Evolutionary conservation across 23 red algal genomes (phyloP), one percentile per base, ranked within the genome.

Genomic region (Pyropia yezoensis): DNA sequence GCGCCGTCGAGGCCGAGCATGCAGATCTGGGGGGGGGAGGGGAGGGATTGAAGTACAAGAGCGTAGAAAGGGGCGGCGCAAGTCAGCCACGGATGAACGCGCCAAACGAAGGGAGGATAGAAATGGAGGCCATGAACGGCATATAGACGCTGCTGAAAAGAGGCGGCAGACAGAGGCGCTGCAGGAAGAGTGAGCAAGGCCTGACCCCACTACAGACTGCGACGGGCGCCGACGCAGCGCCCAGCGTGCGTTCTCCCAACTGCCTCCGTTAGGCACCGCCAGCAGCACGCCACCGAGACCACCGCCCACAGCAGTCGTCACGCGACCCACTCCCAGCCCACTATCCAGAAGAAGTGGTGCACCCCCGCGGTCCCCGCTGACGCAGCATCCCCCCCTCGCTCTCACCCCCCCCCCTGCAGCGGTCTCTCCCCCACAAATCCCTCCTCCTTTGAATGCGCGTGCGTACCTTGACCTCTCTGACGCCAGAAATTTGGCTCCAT

Each of bases 1-100:
- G 91, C 91, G 53, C 71, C 78, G 62, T 96, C 91, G 17, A 96
- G 77, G 26, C 91, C 91, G 26, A 96, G 76, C 82, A 96, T 96
- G 73, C 79, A 95, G 67, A 95, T 82, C 70, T 83, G 27, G 29
- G 16, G 47, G 18, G 18, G 61, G 16, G 56, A 23, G 57, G 25
- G 57, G 16, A 14, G 32, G 52, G 13, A 27, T 1, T 2, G 23
- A 13, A 15, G 14, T 15, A 12, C 23, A 61, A 12, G 27, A 14
- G 5, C 4, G 3, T 2, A 61, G 57, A 26, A 3, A 61, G 13
- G 3, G 12, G 12, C 9, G 57, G 23, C 9, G 23, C 23, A 13
- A 13, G 27, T 26, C 12, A 7, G 57, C 57, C 23, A 26, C 9
- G 11, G 27, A 14, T 24, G 27, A 27, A 26, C 3, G 3, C 0